Base-by-base conservation (phyloP, 108 stramenopile species). In the Skeletonema tropicum region DNA sequence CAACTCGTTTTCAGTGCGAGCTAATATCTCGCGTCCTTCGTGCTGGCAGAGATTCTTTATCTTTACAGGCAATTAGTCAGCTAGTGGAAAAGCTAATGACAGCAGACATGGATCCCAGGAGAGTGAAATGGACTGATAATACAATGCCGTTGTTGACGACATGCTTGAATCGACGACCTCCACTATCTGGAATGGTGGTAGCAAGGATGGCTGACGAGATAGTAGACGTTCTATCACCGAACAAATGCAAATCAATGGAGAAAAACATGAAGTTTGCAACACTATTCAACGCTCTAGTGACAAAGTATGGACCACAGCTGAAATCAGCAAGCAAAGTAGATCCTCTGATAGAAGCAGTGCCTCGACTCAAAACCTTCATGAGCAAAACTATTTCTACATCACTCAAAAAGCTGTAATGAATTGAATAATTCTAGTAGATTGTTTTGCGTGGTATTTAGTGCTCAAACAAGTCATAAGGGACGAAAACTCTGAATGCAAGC, bases 1-100 rank as follows among this genome's bases (percentile, higher is more conserved):
- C 77, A 31, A 79, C 36, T 29, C 57, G 77, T 36, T 79, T 79
- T 66, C 77, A 79, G 66, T 79, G 77, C 33, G 71, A 79, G 46
- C 59, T 79, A 11, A 67, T 79, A 38, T 57, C 70, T 21, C 71
- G 73, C 2, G 59, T 79, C 32, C 64, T 79, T 38, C 61, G 64
- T 6, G 21, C 10, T 17, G 77, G 77, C 19, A 79, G 67, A 48
- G 77, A 72, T 45, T 25, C 77, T 6, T 31, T 79, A 12, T 61
- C 77, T 19, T 14, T 72, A 29, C 63, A 49, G 21, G 77, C 77
- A 8, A 79, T 79, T 38, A 59, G 71, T 26, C 32, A 67, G 26
- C 57, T 79, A 6, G 14, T 72, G 14, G 71, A 67, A 29, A 41
- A 52, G 32, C 14, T 67, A 10, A 31, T 71, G 25, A 70, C 55